A percentile compares a stretch with the other conserved stretches of the same genome.
phyloP scores from a whole-genome alignment of 2,329 filamentous ascomycete species.

The Stachybotrys chartarum region DNA sequence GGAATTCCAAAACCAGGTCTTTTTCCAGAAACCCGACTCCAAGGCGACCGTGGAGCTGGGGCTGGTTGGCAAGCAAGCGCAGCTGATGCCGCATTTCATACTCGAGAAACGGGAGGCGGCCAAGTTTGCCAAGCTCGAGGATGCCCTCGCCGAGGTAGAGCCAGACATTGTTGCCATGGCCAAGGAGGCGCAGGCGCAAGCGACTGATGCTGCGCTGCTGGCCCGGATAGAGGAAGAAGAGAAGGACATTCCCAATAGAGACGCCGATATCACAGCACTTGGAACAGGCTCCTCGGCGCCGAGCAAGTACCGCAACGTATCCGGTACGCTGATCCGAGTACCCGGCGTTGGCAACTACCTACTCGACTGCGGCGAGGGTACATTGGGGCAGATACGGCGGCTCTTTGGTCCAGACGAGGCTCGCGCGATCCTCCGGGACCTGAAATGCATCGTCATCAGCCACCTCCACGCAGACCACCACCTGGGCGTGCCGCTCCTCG shows the following conservation, averaged over 20 bases:
- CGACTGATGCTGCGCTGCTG: slow-evolving; percentile 37
- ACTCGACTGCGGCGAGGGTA: slow-evolving; percentile 88
- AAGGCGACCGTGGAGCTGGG: slow-evolving; percentile 27
- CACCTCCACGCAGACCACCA: slow-evolving; percentile 97
- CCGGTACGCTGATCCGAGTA: slow-evolving; percentile 74
- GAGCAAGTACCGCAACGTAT: slow-evolving; percentile 93
- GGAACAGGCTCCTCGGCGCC: slow-evolving; percentile 88
- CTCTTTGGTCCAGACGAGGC: slow-evolving; percentile 60
- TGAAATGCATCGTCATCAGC: slow-evolving; percentile 85
- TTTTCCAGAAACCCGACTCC: slow-evolving; percentile 12
- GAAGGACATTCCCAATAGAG: slow-evolving; percentile 61
- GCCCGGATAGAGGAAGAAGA: slow-evolving; percentile 43
- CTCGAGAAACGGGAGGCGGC: slow-evolving; percentile 39
- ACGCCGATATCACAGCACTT: slow-evolving; percentile 78
- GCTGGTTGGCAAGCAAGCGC: slow-evolving; percentile 35
- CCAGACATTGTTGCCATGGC: slow-evolving; percentile 45
- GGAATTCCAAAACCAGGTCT: slow-evolving; percentile 48
- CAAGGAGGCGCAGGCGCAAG: slow-evolving; percentile 32
- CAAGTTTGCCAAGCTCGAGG: slow-evolving; percentile 38
- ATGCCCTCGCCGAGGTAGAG: slow-evolving; percentile 31
- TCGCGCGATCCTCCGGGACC: slow-evolving; percentile 63
- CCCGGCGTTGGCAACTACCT: slow-evolving; percentile 84
- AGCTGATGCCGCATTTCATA: slow-evolving; percentile 38
- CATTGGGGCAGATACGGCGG: slow-evolving; percentile 77
- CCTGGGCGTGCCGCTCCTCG: slow-evolving; percentile 72